Percentiles rank a stretch among this genome's conserved stretches.
These are phyloP conservation scores for Russula compacta DNA, from an alignment of 768 basidiomycete species.

Conservation along the genomic window DNA sequence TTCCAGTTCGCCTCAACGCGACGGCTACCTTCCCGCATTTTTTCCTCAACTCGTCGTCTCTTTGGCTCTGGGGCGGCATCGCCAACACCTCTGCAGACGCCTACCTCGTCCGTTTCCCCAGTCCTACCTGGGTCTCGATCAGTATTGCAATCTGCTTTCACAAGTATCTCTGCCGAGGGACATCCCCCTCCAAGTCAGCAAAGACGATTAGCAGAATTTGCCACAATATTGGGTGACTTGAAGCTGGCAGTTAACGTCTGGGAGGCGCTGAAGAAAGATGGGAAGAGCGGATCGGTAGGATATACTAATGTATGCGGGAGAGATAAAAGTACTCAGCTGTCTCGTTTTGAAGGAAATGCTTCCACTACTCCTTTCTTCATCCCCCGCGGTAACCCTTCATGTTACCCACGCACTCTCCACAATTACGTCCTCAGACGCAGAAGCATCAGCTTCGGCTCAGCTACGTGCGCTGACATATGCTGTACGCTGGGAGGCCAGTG, in stretches of 20 bases:
- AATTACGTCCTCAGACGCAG: slow-evolving; percentile 36
- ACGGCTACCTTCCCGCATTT: slow-evolving; percentile 74
- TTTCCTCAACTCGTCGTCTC: slow-evolving; percentile 75
- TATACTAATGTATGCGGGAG: background rate
- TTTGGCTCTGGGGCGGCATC: slow-evolving; percentile 51
- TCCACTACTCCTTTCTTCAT: slow-evolving; percentile 61
- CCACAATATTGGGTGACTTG: slow-evolving; percentile 85
- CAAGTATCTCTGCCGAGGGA: slow-evolving; percentile 21
- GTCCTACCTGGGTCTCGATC: slow-evolving; percentile 24
- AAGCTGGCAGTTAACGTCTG: slow-evolving; percentile 77
- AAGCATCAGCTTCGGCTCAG: slow-evolving; percentile 54
- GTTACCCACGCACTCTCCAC: slow-evolving; percentile 50
- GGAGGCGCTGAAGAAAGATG: slow-evolving; percentile 82
- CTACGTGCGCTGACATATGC: slow-evolving; percentile 59
- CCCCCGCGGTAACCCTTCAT: slow-evolving; percentile 50
- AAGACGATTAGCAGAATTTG: slow-evolving; percentile 90
- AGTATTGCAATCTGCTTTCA: slow-evolving; percentile 27
- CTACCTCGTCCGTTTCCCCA: slow-evolving; percentile 33
- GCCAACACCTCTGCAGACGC: slow-evolving; percentile 33
- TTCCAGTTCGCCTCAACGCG: slow-evolving; percentile 61
- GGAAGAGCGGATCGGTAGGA: slow-evolving; percentile 77
- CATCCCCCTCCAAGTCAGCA: slow-evolving; percentile 47
- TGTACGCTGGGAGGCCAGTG: slow-evolving; percentile 62
- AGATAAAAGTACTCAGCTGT: slow-evolving; percentile 2
- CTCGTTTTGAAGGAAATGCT: slow-evolving; percentile 58